A percentile compares a stretch with the other conserved stretches of the same genome.
phyloP scores from a whole-genome alignment of 805 yeast species.

The Cephaloascus albidus region DNA sequence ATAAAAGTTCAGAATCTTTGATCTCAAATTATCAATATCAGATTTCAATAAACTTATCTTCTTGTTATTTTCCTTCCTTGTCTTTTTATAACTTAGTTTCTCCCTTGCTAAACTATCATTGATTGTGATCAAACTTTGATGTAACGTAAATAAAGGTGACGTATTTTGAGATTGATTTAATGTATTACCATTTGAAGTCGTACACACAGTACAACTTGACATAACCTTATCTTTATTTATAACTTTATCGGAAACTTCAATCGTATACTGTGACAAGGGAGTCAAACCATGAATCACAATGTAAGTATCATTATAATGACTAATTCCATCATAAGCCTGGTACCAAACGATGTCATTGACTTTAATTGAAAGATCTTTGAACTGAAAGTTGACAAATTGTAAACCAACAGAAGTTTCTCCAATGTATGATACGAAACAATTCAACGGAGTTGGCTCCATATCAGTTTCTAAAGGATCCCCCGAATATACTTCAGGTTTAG shows the following conservation, averaged over 20 bases:
- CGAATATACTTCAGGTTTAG: conserved; percentile 32
- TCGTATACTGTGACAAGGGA: conserved; percentile 55
- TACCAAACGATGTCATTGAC: conserved; percentile 69
- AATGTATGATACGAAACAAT: conserved; percentile 35
- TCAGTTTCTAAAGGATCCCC: conserved; percentile 15
- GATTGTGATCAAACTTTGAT: conserved; percentile 57
- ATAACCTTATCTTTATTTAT: conserved; percentile 15
- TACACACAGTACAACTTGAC: conserved; percentile 27
- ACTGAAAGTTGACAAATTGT: conserved; percentile 33
- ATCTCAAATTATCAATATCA: conserved; percentile 47
- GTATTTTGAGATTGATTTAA: conserved; percentile 21
- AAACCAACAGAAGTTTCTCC: conserved; percentile 45
- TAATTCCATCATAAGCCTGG: conserved; percentile 44
- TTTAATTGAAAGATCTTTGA: conserved; percentile 30
- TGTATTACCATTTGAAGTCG: conserved; percentile 18
- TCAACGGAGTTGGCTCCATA: not conserved
- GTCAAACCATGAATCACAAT: conserved; percentile 58
- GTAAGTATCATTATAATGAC: conserved; percentile 31
- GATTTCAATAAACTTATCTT: conserved; percentile 37
- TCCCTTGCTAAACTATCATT: conserved; percentile 51
- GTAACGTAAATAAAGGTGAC: conserved; percentile 54
- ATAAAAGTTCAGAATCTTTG: conserved; percentile 35
- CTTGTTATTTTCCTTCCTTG: conserved; percentile 50
- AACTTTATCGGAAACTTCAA: conserved; percentile 26
- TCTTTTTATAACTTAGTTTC: conserved; percentile 44